A percentile compares a stretch with the other conserved stretches of the same genome.
Conservation (phyloP, 768 basidiomycete species). For the Paxillus rubicundulus region DNA sequence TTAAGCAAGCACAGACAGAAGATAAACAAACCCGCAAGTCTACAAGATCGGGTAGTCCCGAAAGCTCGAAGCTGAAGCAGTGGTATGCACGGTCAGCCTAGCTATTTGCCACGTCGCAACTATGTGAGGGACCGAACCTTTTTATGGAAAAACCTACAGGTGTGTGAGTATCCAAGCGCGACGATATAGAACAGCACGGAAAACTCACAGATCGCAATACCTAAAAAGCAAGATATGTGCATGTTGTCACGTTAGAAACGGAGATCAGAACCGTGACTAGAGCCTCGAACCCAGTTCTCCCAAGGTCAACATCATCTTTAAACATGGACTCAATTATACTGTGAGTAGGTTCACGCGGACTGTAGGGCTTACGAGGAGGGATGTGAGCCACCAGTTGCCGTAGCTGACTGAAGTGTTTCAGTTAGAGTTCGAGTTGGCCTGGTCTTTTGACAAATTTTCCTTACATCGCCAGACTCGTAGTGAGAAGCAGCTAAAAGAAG, state of each 20-base stretch:
- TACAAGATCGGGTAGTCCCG: slow-evolving; percentile 41
- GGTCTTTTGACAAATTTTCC: slow-evolving; percentile 7
- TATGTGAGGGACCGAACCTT: slow-evolving; percentile 33
- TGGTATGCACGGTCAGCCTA: not conserved
- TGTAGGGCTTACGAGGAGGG: slow-evolving; percentile 40
- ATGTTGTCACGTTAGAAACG: not conserved
- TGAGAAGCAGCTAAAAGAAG: slow-evolving; percentile 44
- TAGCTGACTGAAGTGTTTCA: slow-evolving; percentile 47
- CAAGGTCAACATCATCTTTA: slow-evolving; percentile 45
- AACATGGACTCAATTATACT: not conserved
- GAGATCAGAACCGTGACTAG: not conserved
- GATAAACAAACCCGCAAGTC: slow-evolving; percentile 42
- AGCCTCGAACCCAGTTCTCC: slow-evolving; percentile 48
- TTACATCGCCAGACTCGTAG: slow-evolving; percentile 64
- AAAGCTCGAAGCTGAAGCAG: slow-evolving; percentile 38
- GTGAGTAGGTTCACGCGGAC: not conserved
- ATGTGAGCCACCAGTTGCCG: slow-evolving; percentile 46
- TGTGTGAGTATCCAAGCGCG: not conserved
- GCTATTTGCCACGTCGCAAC: not conserved
- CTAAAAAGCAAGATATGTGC: slow-evolving; percentile 19
- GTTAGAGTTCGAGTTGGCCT: not conserved
- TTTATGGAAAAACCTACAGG: slow-evolving; percentile 42
- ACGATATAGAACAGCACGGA: not conserved
- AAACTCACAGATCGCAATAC: slow-evolving; percentile 39
- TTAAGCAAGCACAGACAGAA: not conserved